Evolutionary conservation across 1,139 yeast species (phyloP), one percentile per base, ranked within the genome.

Genomic region (Suhomyces choctaworum): DNA sequence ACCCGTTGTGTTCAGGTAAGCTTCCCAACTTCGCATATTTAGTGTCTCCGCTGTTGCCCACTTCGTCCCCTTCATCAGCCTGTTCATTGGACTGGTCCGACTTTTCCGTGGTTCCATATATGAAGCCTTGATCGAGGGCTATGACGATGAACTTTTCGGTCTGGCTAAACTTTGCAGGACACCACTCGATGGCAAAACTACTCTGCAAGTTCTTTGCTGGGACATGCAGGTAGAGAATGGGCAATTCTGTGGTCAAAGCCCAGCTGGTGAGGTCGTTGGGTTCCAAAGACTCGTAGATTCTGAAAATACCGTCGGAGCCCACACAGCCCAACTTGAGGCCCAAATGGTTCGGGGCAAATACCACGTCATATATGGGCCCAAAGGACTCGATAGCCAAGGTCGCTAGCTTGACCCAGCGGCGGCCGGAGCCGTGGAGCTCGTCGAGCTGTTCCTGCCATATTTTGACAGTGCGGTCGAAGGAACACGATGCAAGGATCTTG

Each of bases 391-490:
- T 63, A 16, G 90, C 82, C 41, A 90, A 62, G 0, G 90, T 83
- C 16, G 87, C 81, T 37, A 86, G 61, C 45, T 73, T 75, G 39
- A 71, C 70, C 97, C 97, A 90, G 43, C 96, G 73, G 48, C 86
- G 72, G 2, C 95, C 96, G 6, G 82, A 76, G 11, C 82, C 82
- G 38, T 73, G 78, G 21, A 80, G 70, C 55, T 86, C 95, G 45
- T 84, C 89, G 4, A 82, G 78, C 50, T 82, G 84, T 51, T 92
- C 97, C 56, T 88, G 96, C 92, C 96, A 92, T 25, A 92, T 69
- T 51, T 85, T 83, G 14, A 90, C 82, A 0, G 96, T 85, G 38
- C 95, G 75, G 54, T 92, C 98, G 55, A 84, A 87, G 1, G 96
- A 87, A 31, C 92, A 89, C 16, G 94, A 80, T 0, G 96, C 96